Conservation (phyloP, 2,329 filamentous ascomycete genomes). For the Fusarium fujikuroi region DNA sequence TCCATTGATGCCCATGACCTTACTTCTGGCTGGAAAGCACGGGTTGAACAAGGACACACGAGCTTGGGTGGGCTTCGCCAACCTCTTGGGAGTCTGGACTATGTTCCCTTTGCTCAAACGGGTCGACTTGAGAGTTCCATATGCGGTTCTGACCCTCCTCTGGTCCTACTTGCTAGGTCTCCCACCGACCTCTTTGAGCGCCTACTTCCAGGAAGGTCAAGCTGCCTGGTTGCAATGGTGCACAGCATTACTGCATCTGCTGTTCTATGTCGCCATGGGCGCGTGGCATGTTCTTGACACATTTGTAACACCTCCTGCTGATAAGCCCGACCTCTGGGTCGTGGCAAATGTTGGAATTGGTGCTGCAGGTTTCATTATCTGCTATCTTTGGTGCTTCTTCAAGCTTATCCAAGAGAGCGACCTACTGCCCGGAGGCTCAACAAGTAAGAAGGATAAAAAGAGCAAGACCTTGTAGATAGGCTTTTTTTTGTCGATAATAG, state of each 20-base stretch:
- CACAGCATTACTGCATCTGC: constrained; percentile 75
- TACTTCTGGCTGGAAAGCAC: constrained; percentile 81
- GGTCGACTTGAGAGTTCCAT: constrained; percentile 86
- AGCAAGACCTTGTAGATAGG: constrained; percentile 35
- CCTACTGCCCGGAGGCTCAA: constrained; percentile 50
- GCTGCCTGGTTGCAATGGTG: constrained; percentile 55
- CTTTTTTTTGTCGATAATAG: neutral
- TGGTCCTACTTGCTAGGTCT: constrained; percentile 94
- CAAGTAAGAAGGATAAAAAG: constrained; percentile 50
- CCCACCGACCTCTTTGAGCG: constrained; percentile 77
- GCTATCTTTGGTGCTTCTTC: constrained; percentile 92
- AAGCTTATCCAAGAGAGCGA: constrained; percentile 71
- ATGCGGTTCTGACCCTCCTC: constrained; percentile 82
- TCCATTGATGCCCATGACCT: constrained; percentile 91
- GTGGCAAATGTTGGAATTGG: constrained; percentile 90
- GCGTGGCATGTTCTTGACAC: constrained; percentile 83
- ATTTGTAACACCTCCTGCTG: constrained; percentile 72
- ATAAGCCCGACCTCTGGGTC: constrained; percentile 94
- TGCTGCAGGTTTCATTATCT: constrained; percentile 83
- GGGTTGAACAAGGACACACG: constrained; percentile 81
- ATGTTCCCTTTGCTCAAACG: constrained; percentile 90
- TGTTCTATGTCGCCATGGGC: constrained; percentile 81
- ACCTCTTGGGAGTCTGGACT: constrained; percentile 89
- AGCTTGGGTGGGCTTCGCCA: constrained; percentile 96
- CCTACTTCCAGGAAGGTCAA: constrained; percentile 68